Evolutionary conservation across 2,329 filamentous ascomycete species (phyloP), one percentile per base, ranked within the genome.

Genomic region (Xylariaceae sp.): DNA sequence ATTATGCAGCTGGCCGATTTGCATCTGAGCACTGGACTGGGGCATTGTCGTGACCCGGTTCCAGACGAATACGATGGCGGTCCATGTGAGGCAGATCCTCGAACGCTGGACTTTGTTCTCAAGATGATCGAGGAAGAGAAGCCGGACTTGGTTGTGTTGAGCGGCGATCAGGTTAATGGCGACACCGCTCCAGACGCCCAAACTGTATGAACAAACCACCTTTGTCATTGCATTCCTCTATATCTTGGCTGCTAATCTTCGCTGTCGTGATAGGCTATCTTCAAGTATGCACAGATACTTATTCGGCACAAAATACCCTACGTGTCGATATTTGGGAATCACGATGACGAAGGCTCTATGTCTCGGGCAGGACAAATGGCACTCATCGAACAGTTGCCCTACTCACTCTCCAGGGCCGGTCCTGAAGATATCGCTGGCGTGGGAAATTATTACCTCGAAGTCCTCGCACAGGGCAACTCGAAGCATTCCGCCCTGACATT

Each of bases 1-100:
- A 96, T 99, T 59, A 84, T 99, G 80, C 94, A 99, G 72, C 78
- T 96, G 50, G 88, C 91, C n/a, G 94, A 99, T 73, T 74, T 97
- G 55, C 94, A 99, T 71, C 74, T 99, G 50, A 93, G 90, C 65
- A 99, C 94, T 2, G 94, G 93, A 10, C 79, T 92, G 5, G 94
- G 94, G 10, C 73, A 73, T 42, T 99, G 94, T 66, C 84, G 94
- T 59, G 91, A 99, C 62, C 83, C 90, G n/a, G 79, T 93, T 60
- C 92, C 92, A 0, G 81, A 84, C 56, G 80, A 79, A 44, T 82
- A 83, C 59, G 82, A 90, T 47, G 86, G 85, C 5, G 88, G 87
- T 11, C 83, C 84, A 62, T 99, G 94, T 69, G 90, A 97, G 65
- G 94, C 94, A 1, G 94, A 99, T 67, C 86, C 90, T 14, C 82